These are phyloP conservation scores for Clavispora santaluciae DNA, from an alignment of 805 yeast species.

Conservation along the genomic window DNA sequence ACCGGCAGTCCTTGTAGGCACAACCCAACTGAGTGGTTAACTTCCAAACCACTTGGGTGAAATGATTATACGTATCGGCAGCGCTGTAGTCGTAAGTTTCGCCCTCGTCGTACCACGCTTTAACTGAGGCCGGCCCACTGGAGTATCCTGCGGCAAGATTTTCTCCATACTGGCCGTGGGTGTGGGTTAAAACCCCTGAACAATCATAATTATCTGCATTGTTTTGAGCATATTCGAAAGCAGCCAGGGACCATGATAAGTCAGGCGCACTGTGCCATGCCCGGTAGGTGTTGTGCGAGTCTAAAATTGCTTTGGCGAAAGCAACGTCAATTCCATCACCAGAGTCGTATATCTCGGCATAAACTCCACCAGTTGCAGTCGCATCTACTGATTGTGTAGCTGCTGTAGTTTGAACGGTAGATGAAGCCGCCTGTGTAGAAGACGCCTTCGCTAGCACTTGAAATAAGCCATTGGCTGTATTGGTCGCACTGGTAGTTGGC, in stretches of 20 bases:
- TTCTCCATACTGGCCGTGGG: conserved; percentile 39
- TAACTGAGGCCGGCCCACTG: conserved; percentile 26
- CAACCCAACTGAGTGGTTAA: conserved; percentile 26
- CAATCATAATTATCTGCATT: conserved; percentile 34
- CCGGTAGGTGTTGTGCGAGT: conserved; percentile 31
- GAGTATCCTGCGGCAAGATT: conserved; percentile 35
- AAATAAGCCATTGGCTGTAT: neutral
- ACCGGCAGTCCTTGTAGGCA: conserved; percentile 28
- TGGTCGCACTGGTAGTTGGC: neutral
- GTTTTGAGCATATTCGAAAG: conserved; percentile 30
- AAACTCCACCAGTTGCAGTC: conserved; percentile 8
- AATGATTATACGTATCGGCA: conserved; percentile 25
- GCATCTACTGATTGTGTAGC: too few species aligned
- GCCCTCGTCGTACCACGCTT: conserved; percentile 41
- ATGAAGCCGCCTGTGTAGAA: conserved; percentile 1
- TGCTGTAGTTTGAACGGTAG: too few species aligned
- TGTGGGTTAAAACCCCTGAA: conserved; percentile 32
- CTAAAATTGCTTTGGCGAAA: conserved; percentile 28
- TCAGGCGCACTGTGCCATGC: conserved; percentile 26
- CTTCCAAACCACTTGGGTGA: conserved; percentile 31
- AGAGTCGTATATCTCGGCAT: conserved; percentile 18
- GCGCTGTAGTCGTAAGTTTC: conserved; percentile 21
- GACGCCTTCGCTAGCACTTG: conserved; percentile 3
- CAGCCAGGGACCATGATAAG: conserved; percentile 28
- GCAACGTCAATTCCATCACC: conserved; percentile 18